Base-by-base conservation (phyloP, 1,139 yeast genomes). In the Debaryomyces udenii region DNA sequence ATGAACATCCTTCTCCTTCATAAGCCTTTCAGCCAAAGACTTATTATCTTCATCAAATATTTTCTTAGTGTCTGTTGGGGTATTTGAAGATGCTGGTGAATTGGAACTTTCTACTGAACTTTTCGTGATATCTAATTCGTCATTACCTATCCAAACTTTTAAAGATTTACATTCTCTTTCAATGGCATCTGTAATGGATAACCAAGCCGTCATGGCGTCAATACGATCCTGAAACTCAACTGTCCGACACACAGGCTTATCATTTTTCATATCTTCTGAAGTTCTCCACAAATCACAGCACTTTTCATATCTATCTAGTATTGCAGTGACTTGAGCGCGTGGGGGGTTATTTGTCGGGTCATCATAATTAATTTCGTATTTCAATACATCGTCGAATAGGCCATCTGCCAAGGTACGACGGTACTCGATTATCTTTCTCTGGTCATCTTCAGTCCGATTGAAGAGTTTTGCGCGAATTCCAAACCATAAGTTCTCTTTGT, bases 181-280 rank as follows among this genome's bases (percentile, higher is more conserved):
- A 24, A 93, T 80, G 1, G 91, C 85, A 40, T 76, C 79, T 0
- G 91, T 82, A 27, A 88, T 81, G 10, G 90, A 81, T 18, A 78
- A 71, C 97, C 97, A 91, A 0, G 97, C 86, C 33, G 80, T 82
- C 43, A 93, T 70, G 0, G 96, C 91, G 47, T 86, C 93, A 5
- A 88, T 67, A 33, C 88, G 72, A 38, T 74, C 69, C 36, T 75
- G 78, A 54, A 91, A 90, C 35, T 78, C 89, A 3, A 74, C 76
- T 9, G 81, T 73, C 7, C 81, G 78, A 46, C 89, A 82, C 3
- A 79, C 66, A 0, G 96, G 94, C 51, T 87, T 87, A 43, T 88
- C 96, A 39, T 72, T 74, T 37, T 74, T 76, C 94, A 93, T 84
- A 41, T 87, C 93, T 47, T 82, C 84, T 33, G 77, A 66, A 16